Percentiles rank a stretch among this genome's conserved stretches.
Conservation (phyloP, 1,284 basidiomycete genomes). For the Tilletia setariae region DNA sequence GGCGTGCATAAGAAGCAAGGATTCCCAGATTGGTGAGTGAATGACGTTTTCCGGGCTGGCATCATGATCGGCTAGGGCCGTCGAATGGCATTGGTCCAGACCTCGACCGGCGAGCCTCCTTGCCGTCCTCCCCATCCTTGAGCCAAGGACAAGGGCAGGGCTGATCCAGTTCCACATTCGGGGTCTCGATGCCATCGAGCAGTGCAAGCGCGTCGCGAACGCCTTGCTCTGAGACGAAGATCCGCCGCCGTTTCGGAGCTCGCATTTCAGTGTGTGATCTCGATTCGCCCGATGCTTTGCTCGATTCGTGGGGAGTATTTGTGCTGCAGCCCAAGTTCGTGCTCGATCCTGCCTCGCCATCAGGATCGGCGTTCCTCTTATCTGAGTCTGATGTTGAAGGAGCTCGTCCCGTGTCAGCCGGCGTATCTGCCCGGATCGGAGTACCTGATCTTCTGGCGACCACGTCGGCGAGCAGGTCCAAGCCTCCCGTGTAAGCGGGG, state of each 20-base stretch:
- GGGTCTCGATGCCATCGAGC: slow-evolving; percentile 27
- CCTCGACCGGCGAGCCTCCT: not conserved
- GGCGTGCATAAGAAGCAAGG: too few relatives aligned
- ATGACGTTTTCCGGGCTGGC: too few relatives aligned
- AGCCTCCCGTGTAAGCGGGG: slow-evolving; percentile 39
- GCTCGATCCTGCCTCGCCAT: too few relatives aligned
- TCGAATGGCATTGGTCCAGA: not conserved
- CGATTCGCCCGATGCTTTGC: too few relatives aligned
- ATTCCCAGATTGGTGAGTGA: too few relatives aligned
- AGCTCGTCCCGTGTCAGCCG: too few relatives aligned
- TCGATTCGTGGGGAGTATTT: too few relatives aligned
- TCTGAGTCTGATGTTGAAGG: too few relatives aligned
- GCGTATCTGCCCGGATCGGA: too few relatives aligned
- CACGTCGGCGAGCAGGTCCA: slow-evolving; percentile 50
- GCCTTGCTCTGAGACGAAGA: slow-evolving; percentile 37
- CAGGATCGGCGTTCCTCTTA: too few relatives aligned
- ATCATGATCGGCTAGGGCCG: not conserved
- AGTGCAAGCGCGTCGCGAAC: slow-evolving; percentile 41
- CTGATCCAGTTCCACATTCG: not conserved
- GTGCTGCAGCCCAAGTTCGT: too few relatives aligned
- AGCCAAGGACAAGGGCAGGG: slow-evolving; percentile 10
- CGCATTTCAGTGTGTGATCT: not conserved
- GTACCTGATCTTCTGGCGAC: slow-evolving; percentile 25
- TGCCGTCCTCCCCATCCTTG: not conserved
- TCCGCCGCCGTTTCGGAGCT: slow-evolving; percentile 33